These are phyloP conservation scores for Exophiala phaeomuriformis DNA, from an alignment of 2,329 filamentous ascomycete species.

Conservation along the genomic window DNA sequence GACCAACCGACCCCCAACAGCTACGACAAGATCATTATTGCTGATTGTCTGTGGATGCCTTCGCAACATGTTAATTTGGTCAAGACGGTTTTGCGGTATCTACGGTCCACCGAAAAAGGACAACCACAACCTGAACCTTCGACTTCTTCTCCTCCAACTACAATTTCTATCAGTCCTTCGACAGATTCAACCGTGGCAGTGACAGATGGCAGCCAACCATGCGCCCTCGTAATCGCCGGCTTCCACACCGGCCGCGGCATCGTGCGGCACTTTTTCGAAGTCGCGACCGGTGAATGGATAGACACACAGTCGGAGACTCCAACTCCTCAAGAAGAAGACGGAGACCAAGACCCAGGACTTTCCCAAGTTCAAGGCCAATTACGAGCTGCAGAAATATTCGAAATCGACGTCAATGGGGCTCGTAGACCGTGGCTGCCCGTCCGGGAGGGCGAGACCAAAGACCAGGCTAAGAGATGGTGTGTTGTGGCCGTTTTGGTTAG, in stretches of 20 bases:
- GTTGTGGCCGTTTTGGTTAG: conserved; percentile 42
- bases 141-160: no score
- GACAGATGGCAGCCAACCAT: not conserved
- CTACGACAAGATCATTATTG: conserved; percentile 51
- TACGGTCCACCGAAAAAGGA: no score
- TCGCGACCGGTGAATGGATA: conserved; percentile 25
- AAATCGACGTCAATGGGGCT: conserved; percentile 36
- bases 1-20: conserved; percentile 25
- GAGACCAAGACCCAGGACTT: conserved; percentile 25
- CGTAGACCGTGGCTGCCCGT: conserved; percentile 38
- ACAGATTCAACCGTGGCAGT: no score
- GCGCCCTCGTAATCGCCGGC: conserved; percentile 48
- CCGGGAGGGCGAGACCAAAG: conserved; percentile 40
- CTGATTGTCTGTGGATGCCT: conserved; percentile 56
- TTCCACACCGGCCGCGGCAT: conserved; percentile 54
- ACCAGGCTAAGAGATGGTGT: conserved; percentile 52
- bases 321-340: conserved; percentile 35
- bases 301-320: not conserved
- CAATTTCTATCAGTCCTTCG: no score
- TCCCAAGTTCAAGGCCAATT: conserved; percentile 20
- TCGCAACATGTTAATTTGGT: conserved; percentile 51
- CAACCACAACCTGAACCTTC: not conserved
- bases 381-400: conserved; percentile 21
- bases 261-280: conserved; percentile 51
- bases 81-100: conserved; percentile 49